These are phyloP conservation scores for Dalbergia cochinchinensis DNA, from an alignment of 306 rosid genomes.

Conservation along the genomic window DNA sequence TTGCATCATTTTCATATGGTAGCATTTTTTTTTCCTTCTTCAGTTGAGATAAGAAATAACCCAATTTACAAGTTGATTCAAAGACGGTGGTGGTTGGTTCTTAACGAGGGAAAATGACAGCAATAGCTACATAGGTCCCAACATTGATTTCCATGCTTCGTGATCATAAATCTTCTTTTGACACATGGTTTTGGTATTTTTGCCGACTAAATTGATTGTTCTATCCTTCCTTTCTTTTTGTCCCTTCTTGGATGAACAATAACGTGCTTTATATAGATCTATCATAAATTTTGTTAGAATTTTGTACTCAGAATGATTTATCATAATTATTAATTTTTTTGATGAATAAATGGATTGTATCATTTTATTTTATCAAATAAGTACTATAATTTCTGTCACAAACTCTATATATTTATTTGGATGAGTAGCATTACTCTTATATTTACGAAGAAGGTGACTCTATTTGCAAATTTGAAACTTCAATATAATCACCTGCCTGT, in stretches of 20 bases:
- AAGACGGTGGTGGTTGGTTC: slow-evolving; percentile 45
- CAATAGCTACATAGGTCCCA: slow-evolving; percentile 23
- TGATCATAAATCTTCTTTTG: slow-evolving; percentile 5
- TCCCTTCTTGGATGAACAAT: neutral
- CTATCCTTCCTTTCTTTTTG: slow-evolving; percentile 17
- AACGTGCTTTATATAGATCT: neutral
- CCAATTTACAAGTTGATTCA: slow-evolving; percentile 39
- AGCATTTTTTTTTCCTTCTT: neutral
- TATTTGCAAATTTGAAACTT: neutral
- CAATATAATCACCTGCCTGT: neutral
- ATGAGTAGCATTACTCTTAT: too few species aligned
- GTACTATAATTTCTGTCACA: too few species aligned
- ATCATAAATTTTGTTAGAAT: too few species aligned
- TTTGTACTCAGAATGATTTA: too few species aligned
- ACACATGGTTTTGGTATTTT: slow-evolving; percentile 45
- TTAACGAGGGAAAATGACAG: slow-evolving; percentile 40
- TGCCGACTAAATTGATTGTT: slow-evolving; percentile 4
- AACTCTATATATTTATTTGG: too few species aligned
- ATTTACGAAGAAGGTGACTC: neutral
- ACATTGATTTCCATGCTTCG: neutral
- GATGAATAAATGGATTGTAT: too few species aligned
- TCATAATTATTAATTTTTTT: too few species aligned
- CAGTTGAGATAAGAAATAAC: neutral
- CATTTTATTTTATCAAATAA: too few species aligned
- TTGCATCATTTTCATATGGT: slow-evolving; percentile 21